Evolutionary conservation across 495 filamentous ascomycete species (phyloP).

Genomic region (Tuber microsphaerosporum): DNA sequence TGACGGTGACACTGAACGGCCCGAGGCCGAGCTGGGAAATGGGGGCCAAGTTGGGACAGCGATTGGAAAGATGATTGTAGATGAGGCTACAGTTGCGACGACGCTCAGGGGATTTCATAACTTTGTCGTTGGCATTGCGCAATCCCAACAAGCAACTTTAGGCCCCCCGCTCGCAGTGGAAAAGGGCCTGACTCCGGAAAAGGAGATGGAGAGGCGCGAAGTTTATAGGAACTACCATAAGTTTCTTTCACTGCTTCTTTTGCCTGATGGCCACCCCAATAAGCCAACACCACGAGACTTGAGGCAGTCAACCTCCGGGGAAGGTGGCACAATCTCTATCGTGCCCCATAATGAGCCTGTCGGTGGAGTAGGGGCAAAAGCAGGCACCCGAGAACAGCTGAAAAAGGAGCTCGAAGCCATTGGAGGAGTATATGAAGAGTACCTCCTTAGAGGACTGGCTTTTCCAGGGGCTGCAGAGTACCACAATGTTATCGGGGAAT

Average conservation of each 20-base stretch:
- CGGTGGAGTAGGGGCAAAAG: conserved; percentile 30
- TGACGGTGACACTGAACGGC: background rate
- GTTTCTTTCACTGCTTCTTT: conserved; percentile 38
- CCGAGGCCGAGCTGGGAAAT: background rate
- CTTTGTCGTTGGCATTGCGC: conserved; percentile 31
- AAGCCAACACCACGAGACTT: conserved; percentile 21
- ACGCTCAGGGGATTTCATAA: conserved; percentile 39
- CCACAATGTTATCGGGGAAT: conserved; percentile 70
- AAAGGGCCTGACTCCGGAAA: conserved; percentile 27
- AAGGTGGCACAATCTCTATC: conserved; percentile 24
- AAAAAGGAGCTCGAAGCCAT: conserved; percentile 32
- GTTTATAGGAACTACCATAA: conserved; percentile 40
- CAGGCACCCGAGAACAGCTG: conserved; percentile 34
- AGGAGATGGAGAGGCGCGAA: conserved; percentile 34
- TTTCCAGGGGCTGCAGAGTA: conserved; percentile 77
- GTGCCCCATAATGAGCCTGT: conserved; percentile 18
- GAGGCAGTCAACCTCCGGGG: conserved; percentile 5
- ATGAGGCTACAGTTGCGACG: conserved; percentile 38
- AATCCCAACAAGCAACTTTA: conserved; percentile 19
- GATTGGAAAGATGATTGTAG: conserved; percentile 36
- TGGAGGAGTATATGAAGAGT: conserved; percentile 35
- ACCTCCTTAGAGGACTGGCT: conserved; percentile 44
- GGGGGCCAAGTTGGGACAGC: conserved; percentile 34
- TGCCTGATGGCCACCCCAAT: conserved; percentile 32
- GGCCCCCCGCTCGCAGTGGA: conserved; percentile 9